Percentiles rank a stretch among this genome's conserved stretches.
Conservation (phyloP, 1,139 yeast species). For the Suhomyces yuchorum region DNA sequence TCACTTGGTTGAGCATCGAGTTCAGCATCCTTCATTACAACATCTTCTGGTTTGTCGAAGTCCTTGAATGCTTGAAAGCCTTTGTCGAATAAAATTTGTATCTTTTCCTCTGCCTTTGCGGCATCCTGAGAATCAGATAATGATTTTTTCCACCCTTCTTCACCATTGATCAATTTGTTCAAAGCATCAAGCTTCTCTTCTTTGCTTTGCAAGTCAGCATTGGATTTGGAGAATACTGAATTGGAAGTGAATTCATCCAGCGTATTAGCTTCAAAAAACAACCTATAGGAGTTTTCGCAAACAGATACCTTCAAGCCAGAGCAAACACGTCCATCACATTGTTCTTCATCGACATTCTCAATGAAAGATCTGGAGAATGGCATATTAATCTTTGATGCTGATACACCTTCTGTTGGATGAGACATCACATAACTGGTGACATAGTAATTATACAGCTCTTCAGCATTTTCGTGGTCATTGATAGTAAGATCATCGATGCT, state of each 20-base stretch:
- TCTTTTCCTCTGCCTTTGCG: conserved; percentile 25
- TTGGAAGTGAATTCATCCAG: conserved; percentile 76
- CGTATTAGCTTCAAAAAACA: conserved; percentile 81
- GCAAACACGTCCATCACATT: conserved; percentile 64
- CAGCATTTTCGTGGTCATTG: conserved; percentile 71
- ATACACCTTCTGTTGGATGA: conserved; percentile 95
- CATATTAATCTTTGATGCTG: conserved; percentile 71
- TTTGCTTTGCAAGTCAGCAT: conserved; percentile 27
- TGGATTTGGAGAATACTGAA: conserved; percentile 42
- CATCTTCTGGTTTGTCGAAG: conserved; percentile 19
- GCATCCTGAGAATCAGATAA: conserved; percentile 30
- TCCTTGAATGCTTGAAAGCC: conserved; percentile 37
- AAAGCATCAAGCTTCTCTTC: conserved; percentile 33
- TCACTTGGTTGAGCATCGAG: neutral
- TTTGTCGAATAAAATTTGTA: conserved; percentile 31
- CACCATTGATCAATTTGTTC: conserved; percentile 34
- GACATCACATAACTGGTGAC: conserved; percentile 91
- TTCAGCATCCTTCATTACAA: conserved; percentile 16
- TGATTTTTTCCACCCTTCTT: conserved; percentile 43
- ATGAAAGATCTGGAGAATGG: conserved; percentile 71
- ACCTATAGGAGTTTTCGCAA: conserved; percentile 74
- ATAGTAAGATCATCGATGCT: conserved; percentile 87
- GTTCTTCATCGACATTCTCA: conserved; percentile 59
- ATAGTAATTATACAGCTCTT: conserved; percentile 89
- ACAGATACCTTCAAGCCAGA: conserved; percentile 82